phyloP scores from a whole-genome alignment of 129 eudicot genomes.

The Ambrosia artemisiifolia region DNA sequence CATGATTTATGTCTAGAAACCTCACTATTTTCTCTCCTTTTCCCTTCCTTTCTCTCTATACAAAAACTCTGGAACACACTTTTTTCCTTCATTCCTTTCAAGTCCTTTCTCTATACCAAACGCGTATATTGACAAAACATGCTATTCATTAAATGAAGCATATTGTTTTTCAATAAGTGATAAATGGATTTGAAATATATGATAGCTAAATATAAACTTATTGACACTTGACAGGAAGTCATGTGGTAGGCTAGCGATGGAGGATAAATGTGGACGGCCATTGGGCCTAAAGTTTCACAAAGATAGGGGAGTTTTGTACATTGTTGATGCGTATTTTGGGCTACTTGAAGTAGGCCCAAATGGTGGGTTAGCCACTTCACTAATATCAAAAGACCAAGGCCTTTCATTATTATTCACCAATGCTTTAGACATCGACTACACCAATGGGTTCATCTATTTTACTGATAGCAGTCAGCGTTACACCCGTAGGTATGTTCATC shows the following conservation, averaged over 20 bases:
- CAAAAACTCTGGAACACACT: no score
- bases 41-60: no score
- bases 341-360: constrained; percentile 63
- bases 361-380: constrained; percentile 72
- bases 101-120: no score
- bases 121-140: no score
- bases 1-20: no score
- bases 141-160: background rate
- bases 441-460: constrained; percentile 55
- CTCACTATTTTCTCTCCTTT: no score
- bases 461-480: constrained; percentile 67
- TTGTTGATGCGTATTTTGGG: constrained; percentile 88
- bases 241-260: constrained; percentile 55
- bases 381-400: constrained; percentile 46
- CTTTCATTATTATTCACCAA: constrained; percentile 59
- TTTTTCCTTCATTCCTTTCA: no score
- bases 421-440: constrained; percentile 63
- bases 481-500: constrained; percentile 56
- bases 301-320: constrained; percentile 60
- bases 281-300: constrained; percentile 65
- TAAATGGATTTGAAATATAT: background rate
- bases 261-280: constrained; percentile 82
- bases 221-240: constrained; percentile 36
- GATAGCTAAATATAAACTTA: background rate
- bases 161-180: background rate